Evolutionary conservation across 345 rosid genomes (phyloP), one percentile per base, ranked within the genome.

Genomic region (Noccaea bulbosa): DNA sequence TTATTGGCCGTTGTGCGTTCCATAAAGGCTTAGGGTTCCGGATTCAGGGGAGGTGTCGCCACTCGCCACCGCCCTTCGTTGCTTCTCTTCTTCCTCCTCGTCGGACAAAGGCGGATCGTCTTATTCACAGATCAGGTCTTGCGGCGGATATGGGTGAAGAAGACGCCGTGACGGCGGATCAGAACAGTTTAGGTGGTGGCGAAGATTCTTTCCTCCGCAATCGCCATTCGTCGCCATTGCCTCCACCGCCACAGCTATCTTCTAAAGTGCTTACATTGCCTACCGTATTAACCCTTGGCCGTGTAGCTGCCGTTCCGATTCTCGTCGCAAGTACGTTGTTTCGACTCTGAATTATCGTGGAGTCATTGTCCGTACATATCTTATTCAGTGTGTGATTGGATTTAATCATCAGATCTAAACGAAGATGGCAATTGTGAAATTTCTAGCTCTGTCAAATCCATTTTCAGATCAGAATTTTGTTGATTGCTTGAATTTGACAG

Each of bases 251-350:
- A 0, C 79, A 78, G 8, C 44, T 73, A 7, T 73, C 75, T 69
- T 61, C 85, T 24, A 88, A 88, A 76, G 80, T 95, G 44, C 87
- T 95, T 64, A 92, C 97, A 11, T 75, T 95, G 79, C 99, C 99
- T 0, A 95, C 98, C 41, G 67, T 95, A 53, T 80, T 95, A 75
- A 95, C 99, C 57, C 92, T 95, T 35, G 97, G 91, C 35, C 99
- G 99, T 22, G 97, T 95, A 49, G 91, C 87, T 37, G 93, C 97
- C 57, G 94, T 95, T 55, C 99, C 99, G 37, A 80, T 95, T 53
- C 86, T 95, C 41, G 62, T 95, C 71, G 61, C 82, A 72, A 86
- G 99, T 95, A 80, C 27, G 88, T 73, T 30, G 67, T 43, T 7
- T 63, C 24, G 11, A 16, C 22, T 53, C 56, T 53, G 38, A 71